A percentile compares a stretch with the other conserved stretches of the same genome.
Conservation (phyloP, 1,284 basidiomycete genomes). For the Ganoderma lucidum region DNA sequence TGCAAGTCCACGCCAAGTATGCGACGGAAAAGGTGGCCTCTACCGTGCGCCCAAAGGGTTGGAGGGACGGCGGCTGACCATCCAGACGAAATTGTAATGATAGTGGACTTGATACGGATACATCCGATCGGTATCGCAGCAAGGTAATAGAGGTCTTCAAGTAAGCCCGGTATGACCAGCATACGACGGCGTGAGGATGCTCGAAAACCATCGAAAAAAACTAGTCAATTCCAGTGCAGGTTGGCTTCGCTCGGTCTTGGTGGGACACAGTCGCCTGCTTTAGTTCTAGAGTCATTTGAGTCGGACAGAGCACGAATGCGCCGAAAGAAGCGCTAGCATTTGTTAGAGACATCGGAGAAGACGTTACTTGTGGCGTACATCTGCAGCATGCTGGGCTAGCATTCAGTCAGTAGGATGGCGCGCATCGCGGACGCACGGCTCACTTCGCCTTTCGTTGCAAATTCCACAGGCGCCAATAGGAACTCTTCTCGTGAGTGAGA, state of each 20-base stretch:
- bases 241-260: no score
- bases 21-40: neutral
- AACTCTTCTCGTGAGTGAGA: neutral
- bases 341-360: no score
- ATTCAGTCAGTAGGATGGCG: no score
- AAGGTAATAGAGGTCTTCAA: neutral
- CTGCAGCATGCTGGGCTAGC: no score
- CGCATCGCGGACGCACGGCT: no score
- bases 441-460: neutral
- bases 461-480: neutral
- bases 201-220: neutral
- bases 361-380: no score
- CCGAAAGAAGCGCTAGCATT: no score
- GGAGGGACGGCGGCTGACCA: neutral
- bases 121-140: neutral
- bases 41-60: neutral
- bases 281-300: no score
- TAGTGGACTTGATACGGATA: neutral
- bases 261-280: no score
- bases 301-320: no score
- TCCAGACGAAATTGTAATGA: neutral
- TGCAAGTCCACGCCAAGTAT: neutral
- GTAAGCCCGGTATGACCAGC: neutral
- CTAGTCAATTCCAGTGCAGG: no score
- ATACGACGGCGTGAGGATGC: neutral